These are phyloP conservation scores for Zopfochytrium polystomum DNA, from an alignment of 371 early-diverging fungal species.

Conservation along the genomic window DNA sequence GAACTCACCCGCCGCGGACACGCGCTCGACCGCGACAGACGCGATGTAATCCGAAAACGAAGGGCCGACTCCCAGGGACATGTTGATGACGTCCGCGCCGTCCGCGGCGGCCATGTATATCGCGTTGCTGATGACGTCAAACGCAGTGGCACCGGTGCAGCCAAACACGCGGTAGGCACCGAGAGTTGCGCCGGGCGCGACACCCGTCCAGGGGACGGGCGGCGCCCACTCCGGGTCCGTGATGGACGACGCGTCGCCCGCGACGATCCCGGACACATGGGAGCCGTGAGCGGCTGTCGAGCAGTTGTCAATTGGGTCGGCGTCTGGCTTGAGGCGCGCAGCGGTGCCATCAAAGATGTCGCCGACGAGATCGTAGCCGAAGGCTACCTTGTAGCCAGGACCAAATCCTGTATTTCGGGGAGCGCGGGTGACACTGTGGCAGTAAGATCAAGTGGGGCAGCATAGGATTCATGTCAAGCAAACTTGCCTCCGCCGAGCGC, in stretches of 20 bases:
- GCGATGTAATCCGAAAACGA: slow-evolving; percentile 41
- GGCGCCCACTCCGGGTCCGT: slow-evolving; percentile 13
- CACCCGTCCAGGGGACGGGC: slow-evolving; percentile 30
- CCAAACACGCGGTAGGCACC: slow-evolving; percentile 54
- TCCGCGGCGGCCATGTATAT: slow-evolving; percentile 55
- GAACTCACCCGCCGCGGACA: slow-evolving; percentile 11
- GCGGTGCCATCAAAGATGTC: slow-evolving; percentile 22
- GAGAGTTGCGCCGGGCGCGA: slow-evolving; percentile 38
- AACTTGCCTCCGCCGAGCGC: slow-evolving; percentile 68
- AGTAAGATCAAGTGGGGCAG: no score
- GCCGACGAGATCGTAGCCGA: slow-evolving; percentile 58
- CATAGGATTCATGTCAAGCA: no score
- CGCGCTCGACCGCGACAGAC: slow-evolving; percentile 19
- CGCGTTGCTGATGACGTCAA: slow-evolving; percentile 60
- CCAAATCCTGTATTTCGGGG: no score
- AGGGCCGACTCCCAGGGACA: slow-evolving; percentile 67
- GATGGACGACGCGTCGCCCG: slow-evolving; percentile 34
- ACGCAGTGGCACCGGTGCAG: slow-evolving; percentile 59
- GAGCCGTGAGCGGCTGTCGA: slow-evolving; percentile 53
- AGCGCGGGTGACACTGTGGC: no score
- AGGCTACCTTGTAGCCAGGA: slow-evolving; percentile 54
- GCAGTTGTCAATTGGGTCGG: slow-evolving; percentile 56
- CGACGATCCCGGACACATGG: slow-evolving; percentile 64
- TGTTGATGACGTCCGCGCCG: slow-evolving; percentile 56
- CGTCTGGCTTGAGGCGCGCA: slow-evolving; percentile 37